A percentile compares a stretch with the other conserved stretches of the same genome.
Conservation (phyloP, 305 asterid genomes). For the Fraxinus paxiana region DNA sequence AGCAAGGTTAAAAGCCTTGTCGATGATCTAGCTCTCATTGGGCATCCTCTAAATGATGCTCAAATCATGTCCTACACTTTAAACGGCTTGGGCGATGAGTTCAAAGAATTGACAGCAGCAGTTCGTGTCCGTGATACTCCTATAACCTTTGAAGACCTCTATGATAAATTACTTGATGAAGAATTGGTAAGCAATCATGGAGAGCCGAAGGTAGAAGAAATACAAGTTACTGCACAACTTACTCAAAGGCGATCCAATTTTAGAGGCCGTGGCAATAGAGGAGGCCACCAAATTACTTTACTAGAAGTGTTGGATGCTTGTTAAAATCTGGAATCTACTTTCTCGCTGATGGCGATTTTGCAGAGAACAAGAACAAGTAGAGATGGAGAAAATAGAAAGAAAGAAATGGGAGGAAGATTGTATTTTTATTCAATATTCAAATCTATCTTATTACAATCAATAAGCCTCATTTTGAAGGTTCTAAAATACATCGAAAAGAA, state of each 20-base stretch:
- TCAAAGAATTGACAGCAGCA: neutral
- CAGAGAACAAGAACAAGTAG: too few species aligned
- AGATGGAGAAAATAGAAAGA: too few species aligned
- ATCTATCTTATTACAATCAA: too few species aligned
- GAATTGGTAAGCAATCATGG: neutral
- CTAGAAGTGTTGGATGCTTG: neutral
- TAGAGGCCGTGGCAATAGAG: too few species aligned
- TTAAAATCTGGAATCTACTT: neutral
- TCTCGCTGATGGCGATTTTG: too few species aligned
- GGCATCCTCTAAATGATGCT: neutral
- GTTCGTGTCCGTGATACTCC: neutral
- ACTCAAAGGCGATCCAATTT: too few species aligned
- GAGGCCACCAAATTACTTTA: too few species aligned
- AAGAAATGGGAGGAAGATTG: too few species aligned
- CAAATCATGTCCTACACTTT: neutral
- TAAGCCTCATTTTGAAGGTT: too few species aligned
- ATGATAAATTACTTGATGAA: neutral
- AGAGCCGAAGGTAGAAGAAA: neutral
- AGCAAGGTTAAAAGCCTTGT: neutral
- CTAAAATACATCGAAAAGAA: too few species aligned
- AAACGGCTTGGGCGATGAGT: neutral
- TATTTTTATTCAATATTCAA: too few species aligned
- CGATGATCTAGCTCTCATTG: neutral
- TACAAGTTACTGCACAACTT: too few species aligned
- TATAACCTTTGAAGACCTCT: neutral